Evolutionary conservation across 2,329 filamentous ascomycete species (phyloP), one percentile per base, ranked within the genome.

Genomic region (Colletotrichum magnum): DNA sequence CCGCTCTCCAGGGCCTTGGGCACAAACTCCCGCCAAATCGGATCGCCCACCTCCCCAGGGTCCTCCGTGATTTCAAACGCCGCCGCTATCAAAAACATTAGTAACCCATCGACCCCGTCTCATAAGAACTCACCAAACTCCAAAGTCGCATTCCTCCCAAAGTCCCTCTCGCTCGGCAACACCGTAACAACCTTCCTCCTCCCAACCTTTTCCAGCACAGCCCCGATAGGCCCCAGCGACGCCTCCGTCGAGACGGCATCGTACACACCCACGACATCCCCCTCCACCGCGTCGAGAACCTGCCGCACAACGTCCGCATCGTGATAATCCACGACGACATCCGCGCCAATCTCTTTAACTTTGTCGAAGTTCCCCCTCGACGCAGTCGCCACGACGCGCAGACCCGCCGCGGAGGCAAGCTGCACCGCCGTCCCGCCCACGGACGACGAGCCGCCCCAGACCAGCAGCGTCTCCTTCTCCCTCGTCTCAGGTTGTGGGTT

Each of bases 401-500:
- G 84, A 0, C 85, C 85, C 0, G 82, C 79, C 0, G 79, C 80
- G 1, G 76, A 75, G 2, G 80, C 79, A 1, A 87, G 75, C 69
- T 87, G 85, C 10, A 86, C 80, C 0, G 81, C 82, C 39, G 79
- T 81, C 43, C 79, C 79, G 2, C 85, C 84, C 0, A 85, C 82
- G 7, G 78, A 79, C 0, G 83, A 82, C 3, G 83, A 80, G 0
- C 86, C 87, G n/a, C 86, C 86, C 84, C 85, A 88, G 41, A 80
- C 67, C 0, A 68, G 47, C 16, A 68, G 2, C 6, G 60, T 54
- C 13, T 18, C 83, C 6, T 57, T 57, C 0, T n/a, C n/a, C n/a
- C n/a, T n/a, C n/a, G n/a, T n/a, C n/a, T n/a, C n/a, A n/a, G n/a
- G n/a, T n/a, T n/a, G n/a, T n/a, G n/a, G n/a, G n/a, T n/a, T n/a